Evolutionary conservation across 2,329 filamentous ascomycete genomes (phyloP).

Genomic region (Neofusicoccum sp.): DNA sequence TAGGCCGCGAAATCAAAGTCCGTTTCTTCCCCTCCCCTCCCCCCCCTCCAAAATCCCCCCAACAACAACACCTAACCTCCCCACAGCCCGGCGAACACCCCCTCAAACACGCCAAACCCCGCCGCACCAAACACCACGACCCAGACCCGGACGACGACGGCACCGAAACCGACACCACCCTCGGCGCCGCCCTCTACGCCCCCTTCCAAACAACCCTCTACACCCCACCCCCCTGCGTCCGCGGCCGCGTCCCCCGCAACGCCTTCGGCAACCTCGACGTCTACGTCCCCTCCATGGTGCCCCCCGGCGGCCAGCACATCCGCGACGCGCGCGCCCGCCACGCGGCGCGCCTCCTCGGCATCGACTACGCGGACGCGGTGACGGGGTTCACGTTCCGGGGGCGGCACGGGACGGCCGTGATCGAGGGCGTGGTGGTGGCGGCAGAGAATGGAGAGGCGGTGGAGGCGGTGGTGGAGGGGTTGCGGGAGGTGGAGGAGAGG

Average conservation of each 20-base stretch:
- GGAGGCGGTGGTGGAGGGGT: slow-evolving; percentile 65
- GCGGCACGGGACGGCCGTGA: slow-evolving; percentile 79
- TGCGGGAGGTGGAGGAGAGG: slow-evolving; percentile 68
- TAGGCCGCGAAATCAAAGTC: slow-evolving; percentile 74
- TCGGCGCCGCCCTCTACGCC: slow-evolving; percentile 60
- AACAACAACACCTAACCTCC: not conserved
- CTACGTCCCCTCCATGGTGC: slow-evolving; percentile 66
- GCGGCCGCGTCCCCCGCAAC: slow-evolving; percentile 69
- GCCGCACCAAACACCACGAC: slow-evolving; percentile 27
- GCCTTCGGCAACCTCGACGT: slow-evolving; percentile 65
- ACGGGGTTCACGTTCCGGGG: slow-evolving; percentile 89
- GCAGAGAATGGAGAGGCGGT: slow-evolving; percentile 72
- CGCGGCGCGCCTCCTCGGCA: slow-evolving; percentile 73
- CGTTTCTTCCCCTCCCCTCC: not conserved
- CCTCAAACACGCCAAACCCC: slow-evolving; percentile 64
- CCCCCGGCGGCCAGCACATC: slow-evolving; percentile 61
- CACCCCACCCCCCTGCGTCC: slow-evolving; percentile 71
- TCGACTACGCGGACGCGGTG: slow-evolving; percentile 88
- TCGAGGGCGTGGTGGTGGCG: slow-evolving; percentile 78
- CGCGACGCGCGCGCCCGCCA: slow-evolving; percentile 61
- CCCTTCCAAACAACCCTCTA: slow-evolving; percentile 70
- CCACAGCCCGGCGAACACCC: slow-evolving; percentile 67
- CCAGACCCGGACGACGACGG: slow-evolving; percentile 28
- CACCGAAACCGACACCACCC: slow-evolving; percentile 18
- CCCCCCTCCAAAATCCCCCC: too few relatives aligned